Evolutionary conservation across 169 alveolate genomes (phyloP).

Genomic region (Cryptosporidium bovis): DNA sequence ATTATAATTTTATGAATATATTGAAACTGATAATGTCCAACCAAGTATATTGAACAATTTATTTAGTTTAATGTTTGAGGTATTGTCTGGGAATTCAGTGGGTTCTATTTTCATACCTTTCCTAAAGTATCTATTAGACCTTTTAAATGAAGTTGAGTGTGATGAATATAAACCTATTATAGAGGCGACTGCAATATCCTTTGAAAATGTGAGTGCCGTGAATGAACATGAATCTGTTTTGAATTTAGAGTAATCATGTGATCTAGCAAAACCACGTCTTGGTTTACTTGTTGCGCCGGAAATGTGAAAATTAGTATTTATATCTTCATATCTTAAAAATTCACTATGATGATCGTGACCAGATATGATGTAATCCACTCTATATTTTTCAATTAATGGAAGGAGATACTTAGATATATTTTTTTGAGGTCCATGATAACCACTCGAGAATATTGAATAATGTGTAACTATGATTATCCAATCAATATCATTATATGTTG

Average conservation of each 20-base stretch:
- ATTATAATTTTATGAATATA: not conserved
- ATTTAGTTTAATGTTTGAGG: slow-evolving; percentile 9
- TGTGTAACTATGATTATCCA: slow-evolving; percentile 66
- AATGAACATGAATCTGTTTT: slow-evolving; percentile 51
- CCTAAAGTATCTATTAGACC: slow-evolving; percentile 34
- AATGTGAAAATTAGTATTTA: slow-evolving; percentile 29
- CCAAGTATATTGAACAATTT: slow-evolving; percentile 22
- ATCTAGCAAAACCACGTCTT: slow-evolving; percentile 33
- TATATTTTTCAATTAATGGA: slow-evolving; percentile 62
- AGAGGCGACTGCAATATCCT: slow-evolving; percentile 50
- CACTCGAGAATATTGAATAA: slow-evolving; percentile 67
- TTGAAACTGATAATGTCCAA: slow-evolving; percentile 31
- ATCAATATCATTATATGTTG: slow-evolving; percentile 19
- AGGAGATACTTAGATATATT: slow-evolving; percentile 22
- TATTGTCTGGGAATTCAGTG: slow-evolving; percentile 9
- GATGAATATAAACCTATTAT: not conserved
- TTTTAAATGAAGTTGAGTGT: slow-evolving; percentile 23
- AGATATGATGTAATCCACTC: slow-evolving; percentile 45
- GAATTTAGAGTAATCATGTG: slow-evolving; percentile 22
- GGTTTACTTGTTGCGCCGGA: slow-evolving; percentile 57
- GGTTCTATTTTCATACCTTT: slow-evolving; percentile 6
- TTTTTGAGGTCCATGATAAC: slow-evolving; percentile 61
- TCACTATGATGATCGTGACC: slow-evolving; percentile 70
- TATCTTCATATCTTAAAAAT: slow-evolving; percentile 20
- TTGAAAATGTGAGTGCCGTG: slow-evolving; percentile 36